Conservation (phyloP, 2,329 filamentous ascomycete genomes). For the Ceratocystis alfenasii region DNA sequence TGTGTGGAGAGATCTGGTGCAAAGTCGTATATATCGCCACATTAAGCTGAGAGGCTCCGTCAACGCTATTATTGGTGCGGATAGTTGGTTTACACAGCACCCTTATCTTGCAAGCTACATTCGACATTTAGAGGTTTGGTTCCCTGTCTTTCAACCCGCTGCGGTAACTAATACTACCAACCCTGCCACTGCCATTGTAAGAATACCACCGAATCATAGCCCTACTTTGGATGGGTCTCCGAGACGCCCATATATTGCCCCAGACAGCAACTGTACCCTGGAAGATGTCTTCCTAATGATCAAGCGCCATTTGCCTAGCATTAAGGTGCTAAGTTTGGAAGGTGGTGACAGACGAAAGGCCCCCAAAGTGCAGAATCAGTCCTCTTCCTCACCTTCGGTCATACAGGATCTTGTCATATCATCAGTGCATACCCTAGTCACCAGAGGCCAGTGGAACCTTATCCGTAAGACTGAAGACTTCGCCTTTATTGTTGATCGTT, state of each 20-base stretch:
- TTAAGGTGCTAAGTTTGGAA: conserved; percentile 57
- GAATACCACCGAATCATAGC: neutral
- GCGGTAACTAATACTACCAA: neutral
- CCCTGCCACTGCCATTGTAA: neutral
- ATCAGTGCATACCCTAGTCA: conserved; percentile 54
- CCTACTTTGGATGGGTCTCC: conserved; percentile 30
- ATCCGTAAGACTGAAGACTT: conserved; percentile 55
- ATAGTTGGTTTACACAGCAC: conserved; percentile 47
- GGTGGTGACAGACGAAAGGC: conserved; percentile 68
- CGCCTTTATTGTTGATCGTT: conserved; percentile 44
- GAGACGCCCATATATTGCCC: conserved; percentile 36
- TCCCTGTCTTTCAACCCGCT: conserved; percentile 54
- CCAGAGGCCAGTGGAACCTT: conserved; percentile 67
- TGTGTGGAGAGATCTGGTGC: conserved; percentile 56
- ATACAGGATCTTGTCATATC: conserved; percentile 29
- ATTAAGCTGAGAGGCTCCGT: conserved; percentile 63
- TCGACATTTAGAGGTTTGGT: conserved; percentile 65
- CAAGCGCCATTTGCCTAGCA: conserved; percentile 44
- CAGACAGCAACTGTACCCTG: conserved; percentile 51
- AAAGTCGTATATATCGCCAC: conserved; percentile 61
- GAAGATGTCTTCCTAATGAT: conserved; percentile 59
- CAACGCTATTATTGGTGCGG: conserved; percentile 47
- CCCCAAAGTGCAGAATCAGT: conserved; percentile 43
- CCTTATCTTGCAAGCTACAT: conserved; percentile 52
- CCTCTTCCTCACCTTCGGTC: conserved; percentile 17